Conservation (phyloP, 106 monocot species). For the Dioscorea alata region DNA sequence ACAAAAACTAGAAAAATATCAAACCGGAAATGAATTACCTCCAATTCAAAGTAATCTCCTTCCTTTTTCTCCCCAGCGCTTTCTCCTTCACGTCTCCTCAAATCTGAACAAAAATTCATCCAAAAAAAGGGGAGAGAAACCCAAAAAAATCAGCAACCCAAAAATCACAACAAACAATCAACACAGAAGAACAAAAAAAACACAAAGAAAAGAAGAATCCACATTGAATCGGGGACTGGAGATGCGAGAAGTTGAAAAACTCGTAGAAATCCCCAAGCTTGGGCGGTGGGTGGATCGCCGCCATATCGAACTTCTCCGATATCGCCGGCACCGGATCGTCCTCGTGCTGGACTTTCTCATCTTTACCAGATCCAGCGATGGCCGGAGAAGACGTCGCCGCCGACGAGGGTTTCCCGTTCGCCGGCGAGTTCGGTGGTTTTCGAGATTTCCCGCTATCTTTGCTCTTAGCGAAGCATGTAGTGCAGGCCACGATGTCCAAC, state of each 20-base stretch:
- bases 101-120: conserved; percentile 30
- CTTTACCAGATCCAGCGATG: no score
- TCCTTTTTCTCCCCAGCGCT: conserved; percentile 35
- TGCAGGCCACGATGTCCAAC: conserved; percentile 80
- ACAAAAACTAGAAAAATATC: neutral
- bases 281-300: conserved; percentile 75
- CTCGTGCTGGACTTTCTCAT: neutral
- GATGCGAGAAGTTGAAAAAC: conserved; percentile 81
- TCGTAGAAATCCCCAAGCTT: conserved; percentile 92
- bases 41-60: conserved; percentile 75
- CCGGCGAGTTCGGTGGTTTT: neutral
- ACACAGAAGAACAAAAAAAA: neutral
- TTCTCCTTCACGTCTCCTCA: conserved; percentile 47
- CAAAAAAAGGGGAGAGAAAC: neutral
- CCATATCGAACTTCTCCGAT: conserved; percentile 94
- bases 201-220: neutral
- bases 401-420: neutral
- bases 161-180: neutral
- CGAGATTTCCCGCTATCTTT: conserved; percentile 5
- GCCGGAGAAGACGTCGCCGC: neutral
- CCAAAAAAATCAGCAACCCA: neutral
- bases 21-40: conserved; percentile 32
- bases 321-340: conserved; percentile 50
- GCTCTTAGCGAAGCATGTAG: conserved; percentile 51
- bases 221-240: conserved; percentile 74